phyloP scores from a whole-genome alignment of 495 filamentous ascomycete genomes.

The Opeltia flavorubescens region DNA sequence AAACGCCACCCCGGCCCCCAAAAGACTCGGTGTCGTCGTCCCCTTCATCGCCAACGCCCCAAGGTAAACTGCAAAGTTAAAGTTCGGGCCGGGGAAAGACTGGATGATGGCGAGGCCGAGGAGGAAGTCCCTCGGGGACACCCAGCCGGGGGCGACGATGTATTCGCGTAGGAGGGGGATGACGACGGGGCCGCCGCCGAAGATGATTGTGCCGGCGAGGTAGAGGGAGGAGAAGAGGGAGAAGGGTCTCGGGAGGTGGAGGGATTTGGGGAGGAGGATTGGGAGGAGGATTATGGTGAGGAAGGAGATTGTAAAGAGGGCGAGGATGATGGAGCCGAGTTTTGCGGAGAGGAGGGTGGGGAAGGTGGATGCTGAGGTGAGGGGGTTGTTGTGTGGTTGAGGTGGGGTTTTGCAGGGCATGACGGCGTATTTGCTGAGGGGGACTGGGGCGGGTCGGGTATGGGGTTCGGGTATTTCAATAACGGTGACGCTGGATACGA shows the following conservation, averaged over 20 bases:
- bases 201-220: conserved; percentile 79
- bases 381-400: not conserved
- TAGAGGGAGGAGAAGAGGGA: conserved; percentile 69
- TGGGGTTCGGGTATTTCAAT: not conserved
- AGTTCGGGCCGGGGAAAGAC: conserved; percentile 74
- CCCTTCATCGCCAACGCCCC: conserved; percentile 42
- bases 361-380: not conserved
- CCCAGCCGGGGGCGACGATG: conserved; percentile 70
- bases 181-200: conserved; percentile 76
- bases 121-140: conserved; percentile 63
- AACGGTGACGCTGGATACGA: not conserved
- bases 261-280: conserved; percentile 32
- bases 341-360: conserved; percentile 10
- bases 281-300: conserved; percentile 50
- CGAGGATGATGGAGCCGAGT: conserved; percentile 36
- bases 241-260: conserved; percentile 32
- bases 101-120: conserved; percentile 74
- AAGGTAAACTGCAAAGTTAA: conserved; percentile 76
- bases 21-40: conserved; percentile 23
- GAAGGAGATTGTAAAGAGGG: conserved; percentile 40
- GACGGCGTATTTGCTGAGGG: not conserved
- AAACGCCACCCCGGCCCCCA: conserved; percentile 51
- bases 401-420: not conserved
- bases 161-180: conserved; percentile 69
- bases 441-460: not conserved